A percentile compares a stretch with the other conserved stretches of the same genome.
These are phyloP conservation scores for Xylariaceae sp. DNA, from an alignment of 2,329 filamentous ascomycete species.

Conservation along the genomic window DNA sequence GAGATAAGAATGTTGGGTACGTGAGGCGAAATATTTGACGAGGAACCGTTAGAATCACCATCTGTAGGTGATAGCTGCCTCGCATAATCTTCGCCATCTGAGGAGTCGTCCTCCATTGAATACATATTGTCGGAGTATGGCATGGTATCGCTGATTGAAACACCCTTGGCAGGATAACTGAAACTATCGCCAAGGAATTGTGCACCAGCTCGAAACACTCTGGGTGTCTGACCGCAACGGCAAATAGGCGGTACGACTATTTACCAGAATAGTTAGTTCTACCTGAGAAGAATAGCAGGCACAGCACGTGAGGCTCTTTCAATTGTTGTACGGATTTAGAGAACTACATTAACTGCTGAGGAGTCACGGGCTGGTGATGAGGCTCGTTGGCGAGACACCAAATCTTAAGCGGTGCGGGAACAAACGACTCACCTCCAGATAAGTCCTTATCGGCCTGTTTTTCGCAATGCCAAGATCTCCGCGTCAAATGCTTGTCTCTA, in stretches of 20 bases:
- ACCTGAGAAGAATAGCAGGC: slow-evolving; percentile 1
- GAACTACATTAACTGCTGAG: no score
- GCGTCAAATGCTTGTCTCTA: no score
- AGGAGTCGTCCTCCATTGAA: slow-evolving; percentile 45
- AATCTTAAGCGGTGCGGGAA: no score
- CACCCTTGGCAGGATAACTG: slow-evolving; percentile 34
- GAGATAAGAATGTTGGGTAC: slow-evolving; percentile 56
- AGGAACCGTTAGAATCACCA: slow-evolving; percentile 56
- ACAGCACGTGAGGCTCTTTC: neutral
- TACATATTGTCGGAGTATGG: slow-evolving; percentile 57
- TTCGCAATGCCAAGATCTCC: no score
- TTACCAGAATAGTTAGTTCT: no score
- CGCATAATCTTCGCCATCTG: slow-evolving; percentile 42
- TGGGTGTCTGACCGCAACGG: slow-evolving; percentile 28
- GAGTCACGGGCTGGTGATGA: no score
- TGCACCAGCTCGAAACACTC: slow-evolving; percentile 34
- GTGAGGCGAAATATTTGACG: slow-evolving; percentile 47
- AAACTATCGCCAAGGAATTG: slow-evolving; percentile 40
- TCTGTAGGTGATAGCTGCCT: slow-evolving; percentile 55
- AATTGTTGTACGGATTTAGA: no score
- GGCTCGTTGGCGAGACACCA: no score
- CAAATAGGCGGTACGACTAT: slow-evolving; percentile 4
- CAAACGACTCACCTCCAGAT: no score
- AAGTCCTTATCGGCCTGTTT: no score
- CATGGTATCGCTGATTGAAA: slow-evolving; percentile 46